Percentiles rank a stretch among this genome's conserved stretches.
These are phyloP conservation scores for Spergularia bocconei DNA, from an alignment of 148 eudicot genomes.

Conservation along the genomic window DNA sequence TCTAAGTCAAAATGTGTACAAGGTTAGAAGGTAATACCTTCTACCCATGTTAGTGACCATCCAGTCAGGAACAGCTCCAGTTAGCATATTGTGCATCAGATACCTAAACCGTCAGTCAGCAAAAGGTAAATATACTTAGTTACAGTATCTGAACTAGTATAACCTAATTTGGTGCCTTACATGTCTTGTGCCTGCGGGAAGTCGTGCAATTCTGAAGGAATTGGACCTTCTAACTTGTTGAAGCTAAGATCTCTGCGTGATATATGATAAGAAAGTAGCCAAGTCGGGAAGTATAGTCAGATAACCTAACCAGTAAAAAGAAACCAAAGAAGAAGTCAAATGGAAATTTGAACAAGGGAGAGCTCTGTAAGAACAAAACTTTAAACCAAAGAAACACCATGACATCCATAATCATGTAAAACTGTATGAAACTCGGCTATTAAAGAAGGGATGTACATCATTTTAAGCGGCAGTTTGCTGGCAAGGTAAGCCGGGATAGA, in stretches of 20 bases:
- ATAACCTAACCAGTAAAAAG: not conserved
- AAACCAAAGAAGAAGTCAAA: too few relatives aligned
- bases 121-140: too few relatives aligned
- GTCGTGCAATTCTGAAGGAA: too few relatives aligned
- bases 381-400: too few relatives aligned
- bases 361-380: not conserved
- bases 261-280: not conserved
- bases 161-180: too few relatives aligned
- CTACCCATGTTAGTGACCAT: not conserved
- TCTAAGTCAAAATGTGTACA: not conserved
- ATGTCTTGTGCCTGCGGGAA: too few relatives aligned
- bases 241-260: constrained; percentile 40
- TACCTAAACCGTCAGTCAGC: too few relatives aligned
- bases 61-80: not conserved
- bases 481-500: constrained; percentile 26
- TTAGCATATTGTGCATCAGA: not conserved
- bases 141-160: too few relatives aligned
- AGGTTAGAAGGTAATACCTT: not conserved
- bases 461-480: too few relatives aligned
- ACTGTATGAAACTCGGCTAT: too few relatives aligned
- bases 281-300: not conserved
- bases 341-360: not conserved
- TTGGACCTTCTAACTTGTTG: not conserved
- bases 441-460: too few relatives aligned
- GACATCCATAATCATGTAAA: too few relatives aligned